Evolutionary conservation across 352 stramenopile species (phyloP).

Genomic region (Pythium rhizo-oryzae): DNA sequence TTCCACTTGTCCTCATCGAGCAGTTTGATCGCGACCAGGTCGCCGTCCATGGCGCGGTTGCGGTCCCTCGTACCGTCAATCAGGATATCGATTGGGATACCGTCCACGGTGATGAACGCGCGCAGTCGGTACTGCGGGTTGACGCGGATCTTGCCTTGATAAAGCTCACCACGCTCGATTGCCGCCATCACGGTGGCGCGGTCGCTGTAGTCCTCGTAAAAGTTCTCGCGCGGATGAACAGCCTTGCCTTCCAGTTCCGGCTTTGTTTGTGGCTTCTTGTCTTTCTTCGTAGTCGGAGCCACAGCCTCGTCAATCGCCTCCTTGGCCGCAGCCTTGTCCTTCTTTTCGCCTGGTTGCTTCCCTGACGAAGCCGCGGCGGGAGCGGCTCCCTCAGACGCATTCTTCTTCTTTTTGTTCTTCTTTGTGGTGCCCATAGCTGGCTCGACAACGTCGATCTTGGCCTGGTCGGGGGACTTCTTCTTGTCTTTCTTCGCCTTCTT

Average conservation of each 20-base stretch:
- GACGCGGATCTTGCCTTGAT: conserved; percentile 73
- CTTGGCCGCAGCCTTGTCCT: neutral
- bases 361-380: neutral
- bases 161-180: conserved; percentile 33
- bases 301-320: neutral
- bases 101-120: conserved; percentile 79
- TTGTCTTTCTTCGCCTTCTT: conserved; percentile 19
- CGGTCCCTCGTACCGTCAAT: conserved; percentile 70
- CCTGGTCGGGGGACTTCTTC: neutral
- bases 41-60: conserved; percentile 79
- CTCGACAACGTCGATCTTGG: neutral
- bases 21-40: conserved; percentile 73
- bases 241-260: conserved; percentile 2
- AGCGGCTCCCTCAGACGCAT: neutral
- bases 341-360: neutral
- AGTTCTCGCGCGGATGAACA: neutral
- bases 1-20: conserved; percentile 65
- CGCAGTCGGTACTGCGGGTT: conserved; percentile 75
- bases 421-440: neutral
- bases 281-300: neutral
- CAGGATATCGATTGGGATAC: conserved; percentile 72
- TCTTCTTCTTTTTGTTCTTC: neutral
- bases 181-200: conserved; percentile 16
- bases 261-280: neutral
- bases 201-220: conserved; percentile 27